Percentiles rank a stretch among this genome's conserved stretches.
These are phyloP conservation scores for Aegilops umbellulata DNA, from an alignment of 176 grass and related monocot species.

Conservation along the genomic window DNA sequence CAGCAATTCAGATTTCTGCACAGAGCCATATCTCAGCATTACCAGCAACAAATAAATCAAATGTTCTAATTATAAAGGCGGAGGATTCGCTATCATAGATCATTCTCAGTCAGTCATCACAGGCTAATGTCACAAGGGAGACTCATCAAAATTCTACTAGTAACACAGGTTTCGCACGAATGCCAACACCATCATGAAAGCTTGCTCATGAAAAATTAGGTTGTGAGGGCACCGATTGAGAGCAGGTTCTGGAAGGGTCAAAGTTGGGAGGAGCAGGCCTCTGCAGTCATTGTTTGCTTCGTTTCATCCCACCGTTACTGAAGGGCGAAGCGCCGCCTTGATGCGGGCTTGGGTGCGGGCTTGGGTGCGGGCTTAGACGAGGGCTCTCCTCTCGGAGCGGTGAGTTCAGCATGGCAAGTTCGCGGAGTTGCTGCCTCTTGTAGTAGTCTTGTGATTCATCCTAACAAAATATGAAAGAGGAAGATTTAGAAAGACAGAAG, in stretches of 20 bases:
- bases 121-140: conserved; percentile 52
- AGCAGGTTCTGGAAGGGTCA: conserved; percentile 29
- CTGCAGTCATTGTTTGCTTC: conserved; percentile 56
- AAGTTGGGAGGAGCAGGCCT: conserved; percentile 30
- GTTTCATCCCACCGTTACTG: conserved; percentile 62
- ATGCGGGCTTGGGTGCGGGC: conserved; percentile 33
- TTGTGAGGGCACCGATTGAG: conserved; percentile 43
- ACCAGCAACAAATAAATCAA: conserved; percentile 59
- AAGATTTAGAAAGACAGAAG: not conserved
- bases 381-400: conserved; percentile 61
- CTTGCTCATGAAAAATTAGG: conserved; percentile 58
- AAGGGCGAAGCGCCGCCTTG: conserved; percentile 57
- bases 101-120: conserved; percentile 49
- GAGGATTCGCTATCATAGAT: conserved; percentile 42
- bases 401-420: conserved; percentile 65
- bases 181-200: conserved; percentile 51
- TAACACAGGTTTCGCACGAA: conserved; percentile 26
- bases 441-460: conserved; percentile 68
- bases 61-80: conserved; percentile 59
- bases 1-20: conserved; percentile 33
- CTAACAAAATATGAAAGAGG: conserved; percentile 19
- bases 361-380: conserved; percentile 36
- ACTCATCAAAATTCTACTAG: conserved; percentile 55
- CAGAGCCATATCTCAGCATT: conserved; percentile 40
- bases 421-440: conserved; percentile 68